phyloP scores from a whole-genome alignment of 257 asterid species.

The Solanum commersonii region DNA sequence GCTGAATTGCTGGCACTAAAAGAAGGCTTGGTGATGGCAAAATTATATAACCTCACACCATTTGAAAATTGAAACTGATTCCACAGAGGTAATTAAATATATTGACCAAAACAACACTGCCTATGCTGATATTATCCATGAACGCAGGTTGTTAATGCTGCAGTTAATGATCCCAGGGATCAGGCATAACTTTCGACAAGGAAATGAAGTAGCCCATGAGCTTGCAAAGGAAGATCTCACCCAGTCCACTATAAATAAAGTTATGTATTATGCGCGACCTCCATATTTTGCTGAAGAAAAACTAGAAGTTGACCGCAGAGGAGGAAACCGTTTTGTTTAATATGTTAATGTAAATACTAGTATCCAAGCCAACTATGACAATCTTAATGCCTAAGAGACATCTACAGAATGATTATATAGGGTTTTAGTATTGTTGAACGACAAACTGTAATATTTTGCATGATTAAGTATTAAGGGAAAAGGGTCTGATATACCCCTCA shows the following conservation, averaged over 20 bases:
- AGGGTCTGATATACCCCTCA: no score
- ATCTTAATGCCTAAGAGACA: background rate
- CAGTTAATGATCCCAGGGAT: background rate
- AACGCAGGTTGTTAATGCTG: background rate
- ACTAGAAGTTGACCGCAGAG: background rate
- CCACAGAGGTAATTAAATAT: background rate
- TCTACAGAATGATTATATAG: background rate
- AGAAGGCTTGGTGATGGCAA: background rate
- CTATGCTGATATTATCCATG: background rate
- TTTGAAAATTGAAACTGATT: background rate
- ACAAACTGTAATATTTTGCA: background rate
- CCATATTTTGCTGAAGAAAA: background rate
- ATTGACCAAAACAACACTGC: background rate
- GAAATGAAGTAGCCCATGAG: background rate
- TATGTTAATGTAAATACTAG: background rate
- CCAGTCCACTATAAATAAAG: background rate
- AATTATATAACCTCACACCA: background rate
- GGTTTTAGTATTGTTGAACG: background rate
- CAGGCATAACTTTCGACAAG: background rate
- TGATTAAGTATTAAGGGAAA: background rate
- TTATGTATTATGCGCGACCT: background rate
- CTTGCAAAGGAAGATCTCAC: background rate
- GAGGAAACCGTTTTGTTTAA: background rate
- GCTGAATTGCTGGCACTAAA: background rate
- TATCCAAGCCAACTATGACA: background rate